Conservation (phyloP, 1,139 yeast genomes). For the Debaryomyces sp. region DNA sequence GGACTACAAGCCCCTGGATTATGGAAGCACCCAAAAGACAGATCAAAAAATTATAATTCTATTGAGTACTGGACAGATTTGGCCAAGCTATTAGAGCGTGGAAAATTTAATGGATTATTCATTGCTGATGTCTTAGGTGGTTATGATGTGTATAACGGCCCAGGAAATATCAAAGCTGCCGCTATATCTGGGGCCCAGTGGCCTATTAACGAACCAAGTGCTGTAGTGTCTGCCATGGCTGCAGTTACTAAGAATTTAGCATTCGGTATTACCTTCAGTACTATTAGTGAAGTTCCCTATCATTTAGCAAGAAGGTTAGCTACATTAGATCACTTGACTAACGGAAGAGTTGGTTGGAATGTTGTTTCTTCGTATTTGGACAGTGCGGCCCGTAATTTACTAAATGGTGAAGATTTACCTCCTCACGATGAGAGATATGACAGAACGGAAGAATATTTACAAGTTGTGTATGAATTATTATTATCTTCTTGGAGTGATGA, state of each 20-base stretch:
- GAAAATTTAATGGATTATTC: conserved; percentile 47
- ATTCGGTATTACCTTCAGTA: conserved; percentile 46
- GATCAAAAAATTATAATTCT: conserved; percentile 35
- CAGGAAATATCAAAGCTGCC: conserved; percentile 36
- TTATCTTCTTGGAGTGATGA: conserved; percentile 51
- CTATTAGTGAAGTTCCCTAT: conserved; percentile 48
- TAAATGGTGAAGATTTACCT: conserved; percentile 38
- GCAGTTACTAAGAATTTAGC: conserved; percentile 41
- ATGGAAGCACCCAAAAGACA: conserved; percentile 48
- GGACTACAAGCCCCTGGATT: conserved; percentile 44
- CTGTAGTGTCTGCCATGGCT: conserved; percentile 46
- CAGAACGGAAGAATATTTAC: conserved; percentile 45
- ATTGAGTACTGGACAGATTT: conserved; percentile 49
- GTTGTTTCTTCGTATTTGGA: conserved; percentile 44
- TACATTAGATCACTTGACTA: conserved; percentile 44
- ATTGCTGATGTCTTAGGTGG: conserved; percentile 52
- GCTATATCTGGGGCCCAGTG: conserved; percentile 45
- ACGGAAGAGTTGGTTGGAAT: conserved; percentile 51
- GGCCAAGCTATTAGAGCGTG: conserved; percentile 47
- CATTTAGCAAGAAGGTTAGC: conserved; percentile 48
- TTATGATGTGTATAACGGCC: conserved; percentile 46
- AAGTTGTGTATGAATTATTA: conserved; percentile 42
- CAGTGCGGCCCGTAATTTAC: conserved; percentile 41
- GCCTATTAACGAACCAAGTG: conserved; percentile 46
- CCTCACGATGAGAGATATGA: conserved; percentile 43